Percentiles rank a stretch among this genome's conserved stretches.
Evolutionary conservation across 441 rosid genomes (phyloP).

Genomic region (Macaranga tanarius): DNA sequence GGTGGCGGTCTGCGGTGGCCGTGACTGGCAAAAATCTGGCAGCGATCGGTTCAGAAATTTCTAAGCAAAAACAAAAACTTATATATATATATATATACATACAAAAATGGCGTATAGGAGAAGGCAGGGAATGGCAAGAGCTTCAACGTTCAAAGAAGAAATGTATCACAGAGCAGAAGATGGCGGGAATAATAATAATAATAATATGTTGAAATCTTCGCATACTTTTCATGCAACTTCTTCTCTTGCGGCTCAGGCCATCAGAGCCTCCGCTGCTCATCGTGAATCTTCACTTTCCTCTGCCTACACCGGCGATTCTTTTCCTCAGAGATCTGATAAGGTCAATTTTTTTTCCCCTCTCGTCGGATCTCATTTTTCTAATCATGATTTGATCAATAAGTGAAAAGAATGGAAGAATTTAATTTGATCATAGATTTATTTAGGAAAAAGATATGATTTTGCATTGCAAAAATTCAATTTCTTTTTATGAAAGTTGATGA

Average conservation of each 20-base stretch:
- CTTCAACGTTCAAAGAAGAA: slow-evolving; percentile 85
- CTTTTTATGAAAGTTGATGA: no score
- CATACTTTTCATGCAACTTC: slow-evolving; percentile 44
- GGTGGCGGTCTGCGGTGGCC: not conserved
- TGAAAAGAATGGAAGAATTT: no score
- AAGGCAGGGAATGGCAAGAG: slow-evolving; percentile 71
- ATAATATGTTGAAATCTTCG: slow-evolving; percentile 33
- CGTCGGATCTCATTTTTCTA: not conserved
- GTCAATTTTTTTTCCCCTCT: slow-evolving; percentile 23
- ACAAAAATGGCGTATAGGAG: slow-evolving; percentile 80
- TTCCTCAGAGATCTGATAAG: slow-evolving; percentile 52
- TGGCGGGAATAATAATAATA: slow-evolving; percentile 4
- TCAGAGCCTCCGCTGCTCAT: slow-evolving; percentile 61
- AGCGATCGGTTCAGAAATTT: no score
- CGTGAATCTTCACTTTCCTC: slow-evolving; percentile 49
- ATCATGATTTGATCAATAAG: not conserved
- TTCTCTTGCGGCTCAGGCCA: slow-evolving; percentile 64
- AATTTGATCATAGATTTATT: no score
- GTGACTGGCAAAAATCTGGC: no score
- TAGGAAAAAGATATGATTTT: no score
- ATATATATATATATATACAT: no score
- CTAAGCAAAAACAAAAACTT: no score
- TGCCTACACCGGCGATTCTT: slow-evolving; percentile 35
- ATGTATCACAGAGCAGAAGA: slow-evolving; percentile 36
- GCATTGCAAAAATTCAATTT: not conserved